These are phyloP conservation scores for Malassezia vespertilionis DNA, from an alignment of 1,284 basidiomycete genomes.

Conservation along the genomic window DNA sequence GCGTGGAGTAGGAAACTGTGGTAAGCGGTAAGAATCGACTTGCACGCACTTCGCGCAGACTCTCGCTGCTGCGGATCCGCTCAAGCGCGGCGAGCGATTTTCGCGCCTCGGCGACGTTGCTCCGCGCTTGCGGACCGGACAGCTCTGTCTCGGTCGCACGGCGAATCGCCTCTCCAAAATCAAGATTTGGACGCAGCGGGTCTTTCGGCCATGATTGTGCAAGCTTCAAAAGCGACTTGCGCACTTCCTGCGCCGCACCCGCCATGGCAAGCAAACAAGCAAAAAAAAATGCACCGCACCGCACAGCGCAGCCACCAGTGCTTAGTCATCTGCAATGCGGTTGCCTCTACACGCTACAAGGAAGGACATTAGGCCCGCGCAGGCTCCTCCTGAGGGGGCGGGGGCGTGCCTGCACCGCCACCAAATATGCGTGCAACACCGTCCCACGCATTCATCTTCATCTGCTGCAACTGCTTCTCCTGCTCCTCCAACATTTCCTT, in stretches of 20 bases:
- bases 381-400: neutral
- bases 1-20: slow-evolving; percentile 23
- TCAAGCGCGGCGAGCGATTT: slow-evolving; percentile 20
- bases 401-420: slow-evolving; percentile 3
- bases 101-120: slow-evolving; percentile 20
- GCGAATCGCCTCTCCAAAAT: slow-evolving; percentile 31
- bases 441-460: slow-evolving; percentile 45
- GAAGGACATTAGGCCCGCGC: too few species aligned
- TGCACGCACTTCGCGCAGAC: slow-evolving; percentile 15
- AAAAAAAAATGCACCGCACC: neutral
- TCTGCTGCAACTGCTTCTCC: slow-evolving; percentile 58
- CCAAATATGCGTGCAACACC: slow-evolving; percentile 16
- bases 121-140: slow-evolving; percentile 12
- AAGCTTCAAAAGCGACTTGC: slow-evolving; percentile 23
- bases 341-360: too few species aligned
- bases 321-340: too few species aligned
- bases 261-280: slow-evolving; percentile 5
- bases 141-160: slow-evolving; percentile 27
- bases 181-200: slow-evolving; percentile 31
- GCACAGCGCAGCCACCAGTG: too few species aligned
- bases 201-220: slow-evolving; percentile 35
- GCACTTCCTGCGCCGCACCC: slow-evolving; percentile 17
- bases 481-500: slow-evolving; percentile 68
- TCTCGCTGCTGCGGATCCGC: slow-evolving; percentile 24
- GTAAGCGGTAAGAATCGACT: neutral